Conservation (phyloP, 352 stramenopile genomes). For the Phytophthora nicotianae region DNA sequence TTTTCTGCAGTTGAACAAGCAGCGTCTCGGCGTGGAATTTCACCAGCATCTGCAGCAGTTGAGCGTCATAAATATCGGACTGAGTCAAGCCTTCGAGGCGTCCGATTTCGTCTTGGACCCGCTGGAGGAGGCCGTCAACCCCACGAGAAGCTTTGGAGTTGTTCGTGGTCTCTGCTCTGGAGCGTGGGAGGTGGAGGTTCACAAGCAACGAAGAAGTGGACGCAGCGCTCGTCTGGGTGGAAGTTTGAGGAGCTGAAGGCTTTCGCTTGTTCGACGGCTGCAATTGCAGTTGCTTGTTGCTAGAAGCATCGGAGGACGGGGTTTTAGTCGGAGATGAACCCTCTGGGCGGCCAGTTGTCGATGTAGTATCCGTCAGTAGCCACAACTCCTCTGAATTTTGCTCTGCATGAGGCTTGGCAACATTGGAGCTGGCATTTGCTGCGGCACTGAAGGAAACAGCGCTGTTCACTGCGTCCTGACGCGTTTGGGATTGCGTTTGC, state of each 20-base stretch:
- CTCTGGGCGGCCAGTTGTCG: background rate
- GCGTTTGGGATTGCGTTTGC: slow-evolving; percentile 6
- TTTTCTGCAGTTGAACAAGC: slow-evolving; percentile 26
- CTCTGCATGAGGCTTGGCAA: slow-evolving; percentile 1
- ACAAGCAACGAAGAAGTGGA: slow-evolving; percentile 16
- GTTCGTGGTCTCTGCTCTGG: background rate
- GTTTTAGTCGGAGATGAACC: background rate
- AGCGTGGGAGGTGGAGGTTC: slow-evolving; percentile 2
- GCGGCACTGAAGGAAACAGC: slow-evolving; percentile 14
- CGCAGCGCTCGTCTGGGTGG: background rate
- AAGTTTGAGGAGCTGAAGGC: slow-evolving; percentile 14
- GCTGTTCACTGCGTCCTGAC: slow-evolving; percentile 9
- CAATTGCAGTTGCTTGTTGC: background rate
- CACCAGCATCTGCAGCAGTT: slow-evolving; percentile 39
- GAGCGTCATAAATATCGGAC: slow-evolving; percentile 35
- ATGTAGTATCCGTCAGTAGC: slow-evolving; percentile 8
- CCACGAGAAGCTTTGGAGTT: background rate
- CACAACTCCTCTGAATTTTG: slow-evolving; percentile 18
- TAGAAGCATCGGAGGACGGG: background rate
- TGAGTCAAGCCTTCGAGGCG: slow-evolving; percentile 17
- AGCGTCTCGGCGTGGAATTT: slow-evolving; percentile 43
- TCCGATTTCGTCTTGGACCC: slow-evolving; percentile 37
- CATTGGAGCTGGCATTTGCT: background rate
- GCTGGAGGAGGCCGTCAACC: slow-evolving; percentile 20
- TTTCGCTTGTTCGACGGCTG: slow-evolving; percentile 21